Conservation (phyloP, 768 basidiomycete genomes). For the Pleurotus djamor region DNA sequence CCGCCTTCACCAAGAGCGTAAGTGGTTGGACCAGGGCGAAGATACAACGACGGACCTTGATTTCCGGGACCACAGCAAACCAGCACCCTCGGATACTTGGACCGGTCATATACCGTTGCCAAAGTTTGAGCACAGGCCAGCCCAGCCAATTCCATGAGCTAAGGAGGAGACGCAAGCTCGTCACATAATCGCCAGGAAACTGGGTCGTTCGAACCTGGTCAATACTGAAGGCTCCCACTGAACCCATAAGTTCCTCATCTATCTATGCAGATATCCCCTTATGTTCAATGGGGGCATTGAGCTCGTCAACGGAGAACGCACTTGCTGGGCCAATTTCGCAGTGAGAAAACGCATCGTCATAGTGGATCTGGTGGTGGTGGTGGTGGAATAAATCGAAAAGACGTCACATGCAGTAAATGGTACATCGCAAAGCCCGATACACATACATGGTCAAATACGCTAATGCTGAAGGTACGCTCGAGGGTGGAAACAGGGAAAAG, state of each 20-base stretch:
- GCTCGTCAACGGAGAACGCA: slow-evolving; percentile 13
- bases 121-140: slow-evolving; percentile 90
- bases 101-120: slow-evolving; percentile 70
- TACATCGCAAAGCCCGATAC: background rate
- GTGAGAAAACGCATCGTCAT: slow-evolving; percentile 68
- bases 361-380: background rate
- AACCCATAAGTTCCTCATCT: slow-evolving; percentile 91
- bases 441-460: background rate
- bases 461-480: background rate
- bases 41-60: slow-evolving; percentile 48
- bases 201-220: slow-evolving; percentile 65
- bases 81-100: slow-evolving; percentile 74
- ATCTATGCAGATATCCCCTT: slow-evolving; percentile 47
- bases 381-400: background rate
- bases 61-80: slow-evolving; percentile 98
- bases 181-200: background rate
- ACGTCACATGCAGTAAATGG: background rate
- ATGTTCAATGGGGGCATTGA: too few species aligned
- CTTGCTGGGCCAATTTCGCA: slow-evolving; percentile 77
- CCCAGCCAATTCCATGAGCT: slow-evolving; percentile 98
- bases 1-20: slow-evolving; percentile 48
- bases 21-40: background rate
- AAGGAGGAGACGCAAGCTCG: background rate
- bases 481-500: background rate
- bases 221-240: slow-evolving; percentile 87